phyloP scores from a whole-genome alignment of 1,284 basidiomycete species.

The Pseudomicrostroma phylloplanum region DNA sequence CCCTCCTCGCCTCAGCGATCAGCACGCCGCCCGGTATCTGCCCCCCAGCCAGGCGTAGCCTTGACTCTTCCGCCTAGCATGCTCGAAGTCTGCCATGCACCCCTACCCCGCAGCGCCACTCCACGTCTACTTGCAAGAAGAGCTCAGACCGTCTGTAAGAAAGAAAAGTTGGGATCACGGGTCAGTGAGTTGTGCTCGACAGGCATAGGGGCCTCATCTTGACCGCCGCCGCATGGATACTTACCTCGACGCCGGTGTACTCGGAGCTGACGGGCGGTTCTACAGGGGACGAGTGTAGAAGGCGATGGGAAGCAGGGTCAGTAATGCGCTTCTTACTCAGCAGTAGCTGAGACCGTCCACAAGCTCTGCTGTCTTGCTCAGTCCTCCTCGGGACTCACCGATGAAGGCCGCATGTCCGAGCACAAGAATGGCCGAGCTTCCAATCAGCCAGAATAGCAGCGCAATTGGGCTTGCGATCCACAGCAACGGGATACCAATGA shows the following conservation, averaged over 20 bases:
- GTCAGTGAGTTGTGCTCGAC: background rate
- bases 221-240: background rate
- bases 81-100: no score
- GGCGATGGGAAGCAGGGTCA: background rate
- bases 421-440: slow-evolving; percentile 53
- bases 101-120: no score
- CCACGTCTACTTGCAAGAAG: no score
- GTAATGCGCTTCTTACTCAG: background rate
- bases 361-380: no score
- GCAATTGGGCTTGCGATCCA: slow-evolving; percentile 3
- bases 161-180: background rate
- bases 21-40: no score
- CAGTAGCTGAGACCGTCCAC: no score
- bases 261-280: slow-evolving; percentile 86
- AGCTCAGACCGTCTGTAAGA: slow-evolving; percentile 1
- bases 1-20: no score
- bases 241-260: slow-evolving; percentile 58
- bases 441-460: slow-evolving; percentile 51
- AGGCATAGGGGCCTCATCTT: background rate
- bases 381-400: slow-evolving; percentile 1
- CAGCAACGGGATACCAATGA: slow-evolving; percentile 37
- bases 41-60: no score
- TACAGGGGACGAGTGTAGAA: background rate
- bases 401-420: slow-evolving; percentile 72
- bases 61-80: no score